Conservation (phyloP, 495 filamentous ascomycete species). For the Xylaria cubensis region DNA sequence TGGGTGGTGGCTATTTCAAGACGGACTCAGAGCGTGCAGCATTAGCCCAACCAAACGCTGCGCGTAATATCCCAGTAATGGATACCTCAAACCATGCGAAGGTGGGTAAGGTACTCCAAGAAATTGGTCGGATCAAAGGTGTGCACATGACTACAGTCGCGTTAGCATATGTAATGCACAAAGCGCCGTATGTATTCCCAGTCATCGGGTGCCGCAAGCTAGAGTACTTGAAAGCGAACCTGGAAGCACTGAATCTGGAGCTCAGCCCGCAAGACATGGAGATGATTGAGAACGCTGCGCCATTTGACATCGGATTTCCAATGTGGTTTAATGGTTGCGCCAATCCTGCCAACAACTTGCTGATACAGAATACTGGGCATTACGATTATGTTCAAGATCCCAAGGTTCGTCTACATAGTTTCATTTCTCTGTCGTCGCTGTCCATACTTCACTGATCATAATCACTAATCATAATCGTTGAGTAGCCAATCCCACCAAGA, state of each 20-base stretch:
- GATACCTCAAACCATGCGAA: conserved; percentile 8
- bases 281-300: background rate
- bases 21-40: background rate
- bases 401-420: background rate
- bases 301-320: background rate
- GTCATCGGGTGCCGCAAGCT: background rate
- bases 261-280: background rate
- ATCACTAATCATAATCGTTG: background rate
- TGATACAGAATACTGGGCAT: background rate
- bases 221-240: background rate
- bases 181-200: background rate
- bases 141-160: background rate
- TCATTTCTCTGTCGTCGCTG: background rate
- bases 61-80: conserved; percentile 1
- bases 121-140: conserved; percentile 3
- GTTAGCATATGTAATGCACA: background rate
- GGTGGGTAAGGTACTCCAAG: background rate
- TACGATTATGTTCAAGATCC: conserved; percentile 1
- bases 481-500: background rate
- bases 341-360: background rate
- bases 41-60: background rate
- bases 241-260: background rate
- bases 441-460: background rate
- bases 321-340: conserved; percentile 6
- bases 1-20: conserved; percentile 5